Percentiles rank a stretch among this genome's conserved stretches.
These are phyloP conservation scores for Cordyceps tenuipes DNA, from an alignment of 2,329 filamentous ascomycete species.

Conservation along the genomic window DNA sequence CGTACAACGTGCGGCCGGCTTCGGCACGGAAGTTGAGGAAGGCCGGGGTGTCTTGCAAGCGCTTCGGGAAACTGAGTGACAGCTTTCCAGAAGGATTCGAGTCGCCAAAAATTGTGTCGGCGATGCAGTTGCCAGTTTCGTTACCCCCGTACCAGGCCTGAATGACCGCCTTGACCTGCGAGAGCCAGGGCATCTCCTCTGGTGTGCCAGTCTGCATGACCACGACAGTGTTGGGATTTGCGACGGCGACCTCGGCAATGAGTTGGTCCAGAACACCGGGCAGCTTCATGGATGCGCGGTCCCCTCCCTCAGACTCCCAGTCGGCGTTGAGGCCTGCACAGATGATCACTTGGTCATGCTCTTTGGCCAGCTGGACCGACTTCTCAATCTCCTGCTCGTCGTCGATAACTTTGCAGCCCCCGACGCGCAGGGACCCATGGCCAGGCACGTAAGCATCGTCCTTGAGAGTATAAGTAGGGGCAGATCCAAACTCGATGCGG, in stretches of 20 bases:
- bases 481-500: constrained; percentile 51
- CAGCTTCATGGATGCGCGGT: constrained; percentile 70
- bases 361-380: constrained; percentile 58
- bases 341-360: constrained; percentile 68
- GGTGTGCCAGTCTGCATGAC: constrained; percentile 74
- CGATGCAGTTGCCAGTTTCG: constrained; percentile 73
- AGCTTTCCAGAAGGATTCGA: constrained; percentile 69
- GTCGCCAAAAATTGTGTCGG: constrained; percentile 67
- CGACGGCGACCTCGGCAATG: constrained; percentile 55
- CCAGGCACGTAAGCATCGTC: constrained; percentile 44
- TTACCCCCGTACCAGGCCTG: constrained; percentile 87
- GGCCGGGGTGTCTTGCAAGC: constrained; percentile 62
- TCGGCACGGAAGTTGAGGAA: constrained; percentile 69
- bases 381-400: constrained; percentile 51
- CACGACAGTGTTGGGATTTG: constrained; percentile 61
- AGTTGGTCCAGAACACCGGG: constrained; percentile 65
- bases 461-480: constrained; percentile 47
- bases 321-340: constrained; percentile 72
- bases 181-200: constrained; percentile 61
- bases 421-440: constrained; percentile 53
- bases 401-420: constrained; percentile 50
- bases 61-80: constrained; percentile 62
- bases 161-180: constrained; percentile 48
- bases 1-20: constrained; percentile 63
- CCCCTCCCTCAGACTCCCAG: constrained; percentile 73